Base-by-base conservation (phyloP, 768 basidiomycete genomes). In the Nidularia pulvinata region DNA sequence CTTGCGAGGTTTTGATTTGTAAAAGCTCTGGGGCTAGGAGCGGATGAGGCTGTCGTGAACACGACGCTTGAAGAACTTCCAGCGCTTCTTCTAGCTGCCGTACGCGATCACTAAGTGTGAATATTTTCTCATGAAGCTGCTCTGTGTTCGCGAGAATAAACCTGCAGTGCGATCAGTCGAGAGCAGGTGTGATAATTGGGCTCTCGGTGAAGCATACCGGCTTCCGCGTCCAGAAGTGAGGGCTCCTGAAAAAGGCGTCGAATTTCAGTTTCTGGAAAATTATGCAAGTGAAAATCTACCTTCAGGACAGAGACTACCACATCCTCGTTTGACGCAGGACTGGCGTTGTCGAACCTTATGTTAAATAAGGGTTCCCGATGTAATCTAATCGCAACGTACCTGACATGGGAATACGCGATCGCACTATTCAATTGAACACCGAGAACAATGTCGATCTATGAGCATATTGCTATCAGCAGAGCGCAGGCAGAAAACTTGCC, bases 141-240 rank as follows among this genome's bases (percentile, higher is more conserved):
- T 84, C 84, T 6, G 85, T 85, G 59, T 85, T 84, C 11, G 85
- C 85, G 35, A 87, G 80, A 57, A 87, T 86, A 56, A 86, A 87
- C 51, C 85, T 85, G 55, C 46, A 54, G 33, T 45, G 46, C 33
- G 50, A 51, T 16, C 56, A 48, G 47, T 44, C 44, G 34, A 45
- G 46, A 55, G 35, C 16, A 37, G 33, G 22, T 46, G 45, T 55
- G 46, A 55, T 60, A 57, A 49, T 53, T 51, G 39, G 39, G 13
- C 39, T 42, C 39, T 42, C 44, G 46, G 11, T 19, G 50, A 43
- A 52, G 65, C 74, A 52, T 61, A 81, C 84, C 84, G 82, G 71
- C 83, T 84, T 64, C 85, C 83, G 55, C 80, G 76, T 50, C 83
- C 83, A 36, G 83, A 84, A 11, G 83, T 85, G 60, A 85, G 69